phyloP scores from a whole-genome alignment of 805 yeast species.

The Candida sakaeoensis region DNA sequence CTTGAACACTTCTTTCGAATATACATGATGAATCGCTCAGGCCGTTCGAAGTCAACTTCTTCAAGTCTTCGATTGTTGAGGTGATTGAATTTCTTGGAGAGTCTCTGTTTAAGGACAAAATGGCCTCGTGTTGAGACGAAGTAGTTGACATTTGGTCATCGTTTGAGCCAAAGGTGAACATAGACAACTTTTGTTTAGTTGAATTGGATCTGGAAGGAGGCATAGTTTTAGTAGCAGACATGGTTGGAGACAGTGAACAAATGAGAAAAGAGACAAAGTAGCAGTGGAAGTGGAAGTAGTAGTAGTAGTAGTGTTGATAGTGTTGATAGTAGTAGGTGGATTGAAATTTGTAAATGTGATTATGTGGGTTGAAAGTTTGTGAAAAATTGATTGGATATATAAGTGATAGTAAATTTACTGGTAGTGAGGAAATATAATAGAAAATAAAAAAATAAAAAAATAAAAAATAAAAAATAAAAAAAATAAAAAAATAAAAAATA shows the following conservation, averaged over 20 bases:
- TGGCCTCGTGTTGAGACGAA: not conserved
- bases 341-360: too few relatives aligned
- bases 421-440: not conserved
- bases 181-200: slow-evolving; percentile 17
- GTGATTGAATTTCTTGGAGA: slow-evolving; percentile 9
- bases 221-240: slow-evolving; percentile 6
- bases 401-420: not conserved
- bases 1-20: slow-evolving; percentile 43
- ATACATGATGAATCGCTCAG: slow-evolving; percentile 19
- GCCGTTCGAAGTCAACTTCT: slow-evolving; percentile 10
- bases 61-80: slow-evolving; percentile 10
- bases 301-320: not conserved
- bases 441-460: not conserved
- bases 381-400: slow-evolving; percentile 1
- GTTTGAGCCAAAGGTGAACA: slow-evolving; percentile 17
- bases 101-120: not conserved
- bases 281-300: not conserved
- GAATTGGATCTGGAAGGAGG: slow-evolving; percentile 8
- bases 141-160: slow-evolving; percentile 4
- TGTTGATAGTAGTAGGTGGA: not conserved
- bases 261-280: not conserved
- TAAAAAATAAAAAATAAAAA: not conserved
- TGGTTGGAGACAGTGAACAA: not conserved
- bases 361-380: not conserved
- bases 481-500: not conserved